Conservation (phyloP, 2,329 filamentous ascomycete species). For the Metarhizium guizhouense region DNA sequence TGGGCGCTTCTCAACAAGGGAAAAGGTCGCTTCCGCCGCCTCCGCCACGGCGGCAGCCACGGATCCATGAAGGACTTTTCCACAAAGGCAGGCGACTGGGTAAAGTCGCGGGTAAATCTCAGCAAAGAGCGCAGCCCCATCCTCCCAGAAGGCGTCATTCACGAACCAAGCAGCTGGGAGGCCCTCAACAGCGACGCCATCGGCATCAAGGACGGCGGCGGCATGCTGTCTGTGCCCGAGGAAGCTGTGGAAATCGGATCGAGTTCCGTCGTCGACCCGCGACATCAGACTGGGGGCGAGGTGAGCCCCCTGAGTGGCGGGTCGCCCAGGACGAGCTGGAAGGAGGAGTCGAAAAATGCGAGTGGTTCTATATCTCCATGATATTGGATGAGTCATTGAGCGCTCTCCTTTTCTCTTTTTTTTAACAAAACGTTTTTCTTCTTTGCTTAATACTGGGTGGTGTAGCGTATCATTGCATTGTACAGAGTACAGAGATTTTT, state of each 20-base stretch:
- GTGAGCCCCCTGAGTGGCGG: constrained; percentile 4
- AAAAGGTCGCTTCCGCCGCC: constrained; percentile 4
- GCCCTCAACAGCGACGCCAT: background rate
- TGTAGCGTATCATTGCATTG: background rate
- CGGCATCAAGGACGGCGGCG: background rate
- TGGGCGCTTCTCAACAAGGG: constrained; percentile 5
- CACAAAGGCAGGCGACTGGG: constrained; percentile 18
- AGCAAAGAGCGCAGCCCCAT: constrained; percentile 8
- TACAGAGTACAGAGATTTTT: no score
- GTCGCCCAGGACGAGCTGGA: background rate
- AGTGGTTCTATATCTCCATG: background rate
- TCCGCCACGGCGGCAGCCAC: constrained; percentile 4
- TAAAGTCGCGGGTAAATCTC: constrained; percentile 14
- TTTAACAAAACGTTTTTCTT: background rate
- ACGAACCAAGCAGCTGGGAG: background rate
- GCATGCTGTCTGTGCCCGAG: constrained; percentile 5
- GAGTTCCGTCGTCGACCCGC: constrained; percentile 2
- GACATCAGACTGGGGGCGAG: background rate
- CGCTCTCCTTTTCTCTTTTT: background rate
- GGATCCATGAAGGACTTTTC: constrained; percentile 16
- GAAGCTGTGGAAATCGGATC: constrained; percentile 6
- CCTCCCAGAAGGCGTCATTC: background rate
- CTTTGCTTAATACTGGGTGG: background rate
- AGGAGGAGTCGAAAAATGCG: background rate
- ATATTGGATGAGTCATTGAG: background rate